Evolutionary conservation across 1,284 basidiomycete species (phyloP), one percentile per base, ranked within the genome.

Genomic region (Ceratobasidium sp.): DNA sequence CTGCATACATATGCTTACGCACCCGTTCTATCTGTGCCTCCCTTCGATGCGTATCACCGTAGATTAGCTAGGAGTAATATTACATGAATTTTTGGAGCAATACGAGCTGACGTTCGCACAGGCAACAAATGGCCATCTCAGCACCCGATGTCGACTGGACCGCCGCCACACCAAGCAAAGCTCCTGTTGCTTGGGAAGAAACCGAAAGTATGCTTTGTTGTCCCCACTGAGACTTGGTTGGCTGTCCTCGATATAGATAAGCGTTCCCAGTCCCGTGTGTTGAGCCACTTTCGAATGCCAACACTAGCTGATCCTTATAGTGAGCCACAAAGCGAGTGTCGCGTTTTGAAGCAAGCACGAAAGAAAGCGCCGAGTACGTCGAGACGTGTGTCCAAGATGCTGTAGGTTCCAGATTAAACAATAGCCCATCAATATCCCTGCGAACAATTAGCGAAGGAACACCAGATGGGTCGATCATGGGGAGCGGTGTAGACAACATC

Each of bases 341-440:
- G 30, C 89, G 89, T 80, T 99, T 99, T 3, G 94, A 96, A 0
- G 95, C 94, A 34, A 99, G 85, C 21, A 98, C 97, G 78, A 98
- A 99, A 0, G 93, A 87, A 3, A 99, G 86, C 0, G 96, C 97
- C 3, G 93, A 90, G 79, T 90, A 94, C 0, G 95, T 97, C 10
- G 87, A 85, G 1, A 81, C 80, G 79, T 98, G 96, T 48, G 76
- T 82, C 96, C 96, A 98, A 30, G 72, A 75, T 6, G 81, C 80
- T 52, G 77, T 79, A 83, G 57, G 59, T 0, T 77, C 77, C 4
- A 85, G 55, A 0, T 82, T 78, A 79, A 92, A 94, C 41, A 92
- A 81, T 0, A 89, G 83, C 0, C 96, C 97, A 77, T 98, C 96
- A 26, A 98, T 84, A 58, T 90, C 89, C 73, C 88, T 86, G 79